Evolutionary conservation across 306 rosid species (phyloP), one percentile per base, ranked within the genome.

Genomic region (Vigna trinervia): DNA sequence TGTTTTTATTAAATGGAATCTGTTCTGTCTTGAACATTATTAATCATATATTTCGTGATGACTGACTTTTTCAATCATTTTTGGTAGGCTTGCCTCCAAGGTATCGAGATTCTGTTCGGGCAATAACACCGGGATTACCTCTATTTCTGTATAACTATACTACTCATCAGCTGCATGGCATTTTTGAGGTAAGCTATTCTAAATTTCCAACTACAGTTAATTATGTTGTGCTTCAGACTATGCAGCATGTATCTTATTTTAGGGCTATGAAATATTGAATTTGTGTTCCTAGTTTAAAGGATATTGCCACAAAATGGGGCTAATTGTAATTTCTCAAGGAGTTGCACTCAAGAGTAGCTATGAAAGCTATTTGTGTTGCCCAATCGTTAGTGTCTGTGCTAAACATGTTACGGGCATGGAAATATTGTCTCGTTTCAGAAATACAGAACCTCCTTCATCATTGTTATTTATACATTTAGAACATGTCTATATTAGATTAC

Each of bases 71-170:
- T 36, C 34, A 39, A 78, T 51, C 22, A 12, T 8, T 56, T 62
- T 64, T 81, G 76, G 61, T 52, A 96, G 99, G 99, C 85, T 87
- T 96, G 78, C 99, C 99, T 79, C 98, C 98, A 61, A 91, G 99
- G 71, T 92, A 96, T 77, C 89, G 98, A 68, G 98, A 96, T 84
- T 96, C 98, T 43, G 98, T 96, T 36, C 87, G 99, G 78, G 98
- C 98, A 66, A 91, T 92, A 58, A 91, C 99, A 64, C 99, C 98
- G 1, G 99, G 99, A 32, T 63, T 92, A 64, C 99, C 99, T 15
- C 81, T 95, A 56, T 96, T 96, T 89, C 91, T 96, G 39, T 96
- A 96, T 80, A 96, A 96, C 85, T 96, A 92, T 74, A 92, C 99
- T 2, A 92, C 99, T 47, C 99, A 96, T 89, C 98, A 92, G 80